Evolutionary conservation across 2,329 filamentous ascomycete genomes (phyloP), one percentile per base, ranked within the genome.

Genomic region (Pseudogymnoascus sp.): DNA sequence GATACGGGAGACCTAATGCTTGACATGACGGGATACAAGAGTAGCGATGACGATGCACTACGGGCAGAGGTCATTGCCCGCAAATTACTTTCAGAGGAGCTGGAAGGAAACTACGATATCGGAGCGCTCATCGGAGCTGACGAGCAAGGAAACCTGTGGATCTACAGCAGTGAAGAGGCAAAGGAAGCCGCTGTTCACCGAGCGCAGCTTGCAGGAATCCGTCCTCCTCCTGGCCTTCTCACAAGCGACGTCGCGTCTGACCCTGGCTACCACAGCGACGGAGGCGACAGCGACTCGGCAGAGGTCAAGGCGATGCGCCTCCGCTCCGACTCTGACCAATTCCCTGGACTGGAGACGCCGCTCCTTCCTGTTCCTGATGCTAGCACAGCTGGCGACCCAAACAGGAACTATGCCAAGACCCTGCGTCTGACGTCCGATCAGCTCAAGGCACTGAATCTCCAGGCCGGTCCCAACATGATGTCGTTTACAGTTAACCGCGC

Each of bases 71-170:
- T 96, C n/a, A 82, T 97, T 64, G 94, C 94, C 4, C 85, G 94
- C 20, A 94, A 93, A 72, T 91, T 99, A 58, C 81, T 99, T 11
- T 87, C 91, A 0, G 91, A 99, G 71, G 93, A 97, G 74, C 77
- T 97, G 12, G 90, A 96, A 69, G 94, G 92, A 20, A 91, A 93
- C 70, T 97, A 97, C 73, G 94, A 99, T 71, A 96, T 99, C 68
- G 94, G 94, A 5, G 88, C 93, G 1, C 80, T 99, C 30, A 96
- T 99, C 68, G 94, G 92, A 11, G 93, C 94, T 47, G 94, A 99
- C 70, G 91, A 96, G 70, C 86, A 94, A 63, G 94, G 94, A 6
- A 99, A 99, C 69, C 80, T 99, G n/a, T 97, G 94, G 93, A 97
- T 99, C 66, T 99, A 99, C 76, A 94, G 91, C 75, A 97, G 92